These are phyloP conservation scores for Monilinia aucupariae DNA, from an alignment of 2,329 filamentous ascomycete genomes.

Conservation along the genomic window DNA sequence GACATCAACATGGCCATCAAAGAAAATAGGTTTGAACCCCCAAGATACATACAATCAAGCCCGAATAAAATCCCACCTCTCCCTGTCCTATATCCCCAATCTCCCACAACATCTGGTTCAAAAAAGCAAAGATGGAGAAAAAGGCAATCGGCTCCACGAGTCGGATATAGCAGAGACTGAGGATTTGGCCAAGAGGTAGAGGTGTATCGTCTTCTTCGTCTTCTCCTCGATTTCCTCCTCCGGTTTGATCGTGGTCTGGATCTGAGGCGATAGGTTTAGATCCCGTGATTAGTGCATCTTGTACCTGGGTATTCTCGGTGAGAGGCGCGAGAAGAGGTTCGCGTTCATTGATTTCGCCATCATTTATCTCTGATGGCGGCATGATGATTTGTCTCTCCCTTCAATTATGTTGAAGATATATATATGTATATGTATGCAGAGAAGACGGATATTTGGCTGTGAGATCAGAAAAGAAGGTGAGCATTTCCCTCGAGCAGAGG, in stretches of 20 bases:
- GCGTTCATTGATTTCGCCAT: not conserved
- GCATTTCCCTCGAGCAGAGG: not conserved
- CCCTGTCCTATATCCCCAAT: slow-evolving; percentile 55
- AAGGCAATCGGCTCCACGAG: slow-evolving; percentile 74
- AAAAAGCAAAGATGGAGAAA: slow-evolving; percentile 76
- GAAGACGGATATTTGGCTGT: not conserved
- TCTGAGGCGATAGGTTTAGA: not conserved
- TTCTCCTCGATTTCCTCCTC: not conserved
- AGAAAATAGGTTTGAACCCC: not conserved
- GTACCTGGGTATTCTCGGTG: not conserved
- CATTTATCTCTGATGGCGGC: not conserved
- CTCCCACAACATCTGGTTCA: slow-evolving; percentile 69
- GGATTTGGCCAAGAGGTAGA: slow-evolving; percentile 59
- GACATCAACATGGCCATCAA: not conserved
- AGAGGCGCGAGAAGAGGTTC: slow-evolving; percentile 8
- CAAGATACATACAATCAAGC: slow-evolving; percentile 50
- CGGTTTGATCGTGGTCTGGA: not conserved
- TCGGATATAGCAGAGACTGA: slow-evolving; percentile 67
- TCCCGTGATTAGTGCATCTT: slow-evolving; percentile 7
- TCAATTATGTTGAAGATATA: not conserved
- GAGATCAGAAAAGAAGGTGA: not conserved
- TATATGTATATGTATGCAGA: no score
- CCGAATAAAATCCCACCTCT: slow-evolving; percentile 76
- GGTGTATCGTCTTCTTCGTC: slow-evolving; percentile 40
- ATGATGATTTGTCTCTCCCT: not conserved